These are phyloP conservation scores for Cutaneotrichosporon cutaneum DNA, from an alignment of 1,284 basidiomycete species.

Conservation along the genomic window DNA sequence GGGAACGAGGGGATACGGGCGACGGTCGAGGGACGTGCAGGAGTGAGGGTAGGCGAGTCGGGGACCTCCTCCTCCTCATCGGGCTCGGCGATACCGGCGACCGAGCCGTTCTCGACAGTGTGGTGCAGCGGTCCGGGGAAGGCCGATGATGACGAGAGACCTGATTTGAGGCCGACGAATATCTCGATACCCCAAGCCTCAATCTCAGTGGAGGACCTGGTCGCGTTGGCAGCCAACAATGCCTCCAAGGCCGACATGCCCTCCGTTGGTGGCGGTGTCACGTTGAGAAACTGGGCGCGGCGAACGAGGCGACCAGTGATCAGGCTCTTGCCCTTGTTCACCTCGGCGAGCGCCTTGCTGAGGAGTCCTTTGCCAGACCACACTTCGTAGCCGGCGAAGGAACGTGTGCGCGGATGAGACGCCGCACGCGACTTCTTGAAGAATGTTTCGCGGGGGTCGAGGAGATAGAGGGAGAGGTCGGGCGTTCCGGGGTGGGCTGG, in stretches of 20 bases:
- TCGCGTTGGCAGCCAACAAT: slow-evolving; percentile 25
- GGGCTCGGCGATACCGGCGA: slow-evolving; percentile 1
- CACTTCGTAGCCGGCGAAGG: slow-evolving; percentile 31
- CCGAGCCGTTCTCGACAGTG: slow-evolving; percentile 16
- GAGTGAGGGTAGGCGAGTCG: slow-evolving; percentile 5
- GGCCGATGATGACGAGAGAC: slow-evolving; percentile 2
- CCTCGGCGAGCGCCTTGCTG: slow-evolving; percentile 45
- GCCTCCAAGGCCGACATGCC: slow-evolving; percentile 38
- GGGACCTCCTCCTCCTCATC: neutral
- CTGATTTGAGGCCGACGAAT: slow-evolving; percentile 38
- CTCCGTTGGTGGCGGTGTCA: neutral
- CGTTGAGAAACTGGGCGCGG: slow-evolving; percentile 13
- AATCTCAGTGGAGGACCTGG: slow-evolving; percentile 10
- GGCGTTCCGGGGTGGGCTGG: slow-evolving; percentile 33
- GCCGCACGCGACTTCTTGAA: slow-evolving; percentile 36
- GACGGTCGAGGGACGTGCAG: slow-evolving; percentile 14
- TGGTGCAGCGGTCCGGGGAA: slow-evolving; percentile 23
- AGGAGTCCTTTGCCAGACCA: slow-evolving; percentile 50
- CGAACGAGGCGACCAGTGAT: slow-evolving; percentile 44
- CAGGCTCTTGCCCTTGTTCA: slow-evolving; percentile 45
- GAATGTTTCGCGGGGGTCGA: slow-evolving; percentile 49
- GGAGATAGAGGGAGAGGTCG: slow-evolving; percentile 47
- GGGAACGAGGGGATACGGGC: slow-evolving; percentile 11
- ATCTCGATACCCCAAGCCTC: slow-evolving; percentile 47
- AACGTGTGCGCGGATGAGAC: slow-evolving; percentile 20